Evolutionary conservation across 495 filamentous ascomycete genomes (phyloP).

Genomic region (Podospora pseudocomata): DNA sequence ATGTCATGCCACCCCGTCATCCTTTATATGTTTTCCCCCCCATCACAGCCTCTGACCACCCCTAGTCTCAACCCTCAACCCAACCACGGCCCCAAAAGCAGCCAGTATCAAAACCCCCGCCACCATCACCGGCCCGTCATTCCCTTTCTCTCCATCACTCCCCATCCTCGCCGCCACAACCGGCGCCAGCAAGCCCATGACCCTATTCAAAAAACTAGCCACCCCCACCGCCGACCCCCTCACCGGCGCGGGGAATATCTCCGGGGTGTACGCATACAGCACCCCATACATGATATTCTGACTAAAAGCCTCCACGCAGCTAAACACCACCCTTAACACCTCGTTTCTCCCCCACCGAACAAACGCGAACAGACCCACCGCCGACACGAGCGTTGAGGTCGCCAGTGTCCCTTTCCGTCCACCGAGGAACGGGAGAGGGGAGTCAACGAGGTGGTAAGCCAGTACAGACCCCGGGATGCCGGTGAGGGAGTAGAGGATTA

Average conservation of each 20-base stretch:
- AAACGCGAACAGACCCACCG: not conserved
- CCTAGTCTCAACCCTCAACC: conserved; percentile 68
- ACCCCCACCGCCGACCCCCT: conserved; percentile 65
- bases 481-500: not conserved
- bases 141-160: conserved; percentile 35
- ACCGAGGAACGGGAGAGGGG: not conserved
- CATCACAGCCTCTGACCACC: conserved; percentile 64
- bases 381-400: not conserved
- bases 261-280: conserved; percentile 65
- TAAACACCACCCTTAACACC: conserved; percentile 62
- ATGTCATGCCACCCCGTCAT: too few relatives aligned
- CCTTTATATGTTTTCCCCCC: too few relatives aligned
- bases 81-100: conserved; percentile 45
- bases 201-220: conserved; percentile 67
- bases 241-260: not conserved
- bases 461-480: not conserved
- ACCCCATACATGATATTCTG: conserved; percentile 86
- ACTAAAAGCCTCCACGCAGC: conserved; percentile 71
- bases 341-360: conserved; percentile 43
- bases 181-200: conserved; percentile 71
- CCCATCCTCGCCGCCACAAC: conserved; percentile 69
- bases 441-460: not conserved
- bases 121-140: conserved; percentile 65
- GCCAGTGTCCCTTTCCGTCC: not conserved
- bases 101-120: conserved; percentile 65